Evolutionary conservation across 805 yeast genomes (phyloP), one percentile per base, ranked within the genome.

Genomic region (Phaffomyces antillensis): DNA sequence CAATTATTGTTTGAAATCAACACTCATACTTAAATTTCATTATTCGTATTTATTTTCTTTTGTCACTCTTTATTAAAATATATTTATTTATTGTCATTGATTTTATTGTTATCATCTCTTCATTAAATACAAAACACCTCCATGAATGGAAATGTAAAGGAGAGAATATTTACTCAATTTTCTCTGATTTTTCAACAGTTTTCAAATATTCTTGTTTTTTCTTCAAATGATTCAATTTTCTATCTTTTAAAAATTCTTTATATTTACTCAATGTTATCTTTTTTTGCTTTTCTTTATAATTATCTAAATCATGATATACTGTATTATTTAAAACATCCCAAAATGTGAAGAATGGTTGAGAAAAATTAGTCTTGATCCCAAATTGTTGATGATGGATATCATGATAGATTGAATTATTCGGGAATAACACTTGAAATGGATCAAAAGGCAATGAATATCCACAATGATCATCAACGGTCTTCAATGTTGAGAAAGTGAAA

Each of bases 381-480:
- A 91, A 93, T 56, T 79, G 80, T 72, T 93, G 99, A 66, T 93
- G 99, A 63, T 93, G 99, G 55, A 93, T 90, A 66, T 93, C 99
- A 60, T 93, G 99, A 64, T 89, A 93, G 30, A 89, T 84, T 13
- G 98, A 85, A 61, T 93, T 89, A 68, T 93, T 93, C 51, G 97
- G 98, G 76, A 93, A 93, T 20, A 91, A 45, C 37, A 79, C 61
- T 71, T 93, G 99, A 73, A 93, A 85, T 20, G 90, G 80, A 64
- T 93, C 99, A 63, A 71, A 85, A 15, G 98, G 98, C 45, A 93
- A 71, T 26, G 90, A 80, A 64, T 91, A 93, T n/a, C 99, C 99
- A 65, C 98, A 93, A 66, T 93, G 99, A 64, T 93, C 99, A 63
- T 93, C 98, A 41, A 93, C 96, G 1, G 99, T 93, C 65, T 93